Evolutionary conservation across 306 rosid species (phyloP), one percentile per base, ranked within the genome.

Genomic region (Spatholobus suberectus): DNA sequence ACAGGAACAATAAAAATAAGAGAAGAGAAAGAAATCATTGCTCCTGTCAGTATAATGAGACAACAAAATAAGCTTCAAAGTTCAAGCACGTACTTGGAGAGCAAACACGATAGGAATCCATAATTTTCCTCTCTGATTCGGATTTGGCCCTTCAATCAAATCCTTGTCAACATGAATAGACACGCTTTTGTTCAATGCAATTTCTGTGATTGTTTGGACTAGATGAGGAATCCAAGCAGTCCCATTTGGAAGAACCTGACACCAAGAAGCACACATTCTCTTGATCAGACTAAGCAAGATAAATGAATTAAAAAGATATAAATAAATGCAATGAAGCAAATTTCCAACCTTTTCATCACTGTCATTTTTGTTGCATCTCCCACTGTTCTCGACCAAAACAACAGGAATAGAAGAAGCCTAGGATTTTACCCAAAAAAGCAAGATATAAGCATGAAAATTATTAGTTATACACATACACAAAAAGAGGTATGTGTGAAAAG

Each of bases 301-400:
- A 38, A 65, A 76, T 62, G 76, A 43, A 65, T 69, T 14, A 77
- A 52, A 70, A 37, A 65, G 21, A 46, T 43, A 66, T 4, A 73
- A 71, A 55, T 18, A 79, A 77, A 57, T 47, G 27, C 34, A 41
- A 75, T 5, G 9, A 79, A 65, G 51, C 35, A 83, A 84, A 66
- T 38, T 59, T 84, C 87, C 59, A 59, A 96, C 99, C 99, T 92
- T 94, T 84, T 96, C 99, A 24, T 94, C 97, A 37, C 47, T 83
- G 8, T 90, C 98, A 73, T 94, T 94, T 87, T 91, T 94, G 85
- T 87, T 90, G 88, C 99, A 96, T 86, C 96, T 90, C 49, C 92
- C 99, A 75, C 99, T 94, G 91, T 96, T 96, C 89, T 96, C 99
- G 35, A 90, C 94, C 89, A 94, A 91, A 82, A 92, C 97, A 84